A percentile compares a stretch with the other conserved stretches of the same genome.
Evolutionary conservation across 2,329 filamentous ascomycete genomes (phyloP).

Genomic region (Didymella segeticola): DNA sequence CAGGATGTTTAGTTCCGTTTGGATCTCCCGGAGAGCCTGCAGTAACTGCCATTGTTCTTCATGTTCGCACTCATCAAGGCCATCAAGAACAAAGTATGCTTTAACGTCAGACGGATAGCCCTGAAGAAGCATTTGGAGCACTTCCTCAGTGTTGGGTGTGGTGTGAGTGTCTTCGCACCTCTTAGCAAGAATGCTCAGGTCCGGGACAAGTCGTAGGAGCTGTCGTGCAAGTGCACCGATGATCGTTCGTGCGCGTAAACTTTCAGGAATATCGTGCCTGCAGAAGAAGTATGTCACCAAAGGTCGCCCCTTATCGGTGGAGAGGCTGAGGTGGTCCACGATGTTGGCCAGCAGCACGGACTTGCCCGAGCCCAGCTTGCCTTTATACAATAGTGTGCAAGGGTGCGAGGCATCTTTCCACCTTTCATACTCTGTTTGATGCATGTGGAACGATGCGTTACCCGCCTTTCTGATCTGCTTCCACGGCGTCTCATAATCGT

Average conservation of each 20-base stretch:
- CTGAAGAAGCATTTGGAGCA: slow-evolving; percentile 30
- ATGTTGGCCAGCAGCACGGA: slow-evolving; percentile 56
- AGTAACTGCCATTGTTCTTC: slow-evolving; percentile 20
- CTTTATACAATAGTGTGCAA: slow-evolving; percentile 46
- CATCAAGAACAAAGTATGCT: slow-evolving; percentile 46
- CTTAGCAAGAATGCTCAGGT: slow-evolving; percentile 21
- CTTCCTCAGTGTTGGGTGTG: slow-evolving; percentile 18
- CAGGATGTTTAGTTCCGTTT: slow-evolving; percentile 24
- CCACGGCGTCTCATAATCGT: slow-evolving; percentile 52
- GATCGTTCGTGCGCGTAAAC: slow-evolving; percentile 32
- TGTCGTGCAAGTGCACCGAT: slow-evolving; percentile 45
- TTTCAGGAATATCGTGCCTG: slow-evolving; percentile 30
- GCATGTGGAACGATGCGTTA: slow-evolving; percentile 37
- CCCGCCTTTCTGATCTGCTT: slow-evolving; percentile 53
- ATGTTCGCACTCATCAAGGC: slow-evolving; percentile 44
- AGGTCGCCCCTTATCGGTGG: neutral
- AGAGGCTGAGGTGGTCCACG: slow-evolving; percentile 37
- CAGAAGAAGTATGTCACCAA: slow-evolving; percentile 39
- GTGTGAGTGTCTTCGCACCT: slow-evolving; percentile 1
- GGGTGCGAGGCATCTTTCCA: slow-evolving; percentile 36
- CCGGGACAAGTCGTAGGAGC: slow-evolving; percentile 38
- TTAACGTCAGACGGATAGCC: slow-evolving; percentile 20
- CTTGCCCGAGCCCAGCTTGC: slow-evolving; percentile 56
- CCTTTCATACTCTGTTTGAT: slow-evolving; percentile 28
- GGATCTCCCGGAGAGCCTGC: slow-evolving; percentile 27